Evolutionary conservation across 2,329 filamentous ascomycete genomes (phyloP), one percentile per base, ranked within the genome.

Genomic region (Xylaria hypoxylon): DNA sequence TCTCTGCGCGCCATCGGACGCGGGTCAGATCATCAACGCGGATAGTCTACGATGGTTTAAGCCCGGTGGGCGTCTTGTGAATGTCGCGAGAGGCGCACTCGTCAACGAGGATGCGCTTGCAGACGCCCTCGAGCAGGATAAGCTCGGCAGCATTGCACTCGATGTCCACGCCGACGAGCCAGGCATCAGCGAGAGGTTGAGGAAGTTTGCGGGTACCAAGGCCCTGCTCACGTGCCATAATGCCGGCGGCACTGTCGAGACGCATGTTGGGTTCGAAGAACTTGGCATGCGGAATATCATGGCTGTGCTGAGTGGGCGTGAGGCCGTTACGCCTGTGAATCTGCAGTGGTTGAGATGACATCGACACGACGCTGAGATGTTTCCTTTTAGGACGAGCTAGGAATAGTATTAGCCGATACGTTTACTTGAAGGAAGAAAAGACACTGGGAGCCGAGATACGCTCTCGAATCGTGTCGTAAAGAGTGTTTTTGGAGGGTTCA

Each of bases 141-240:
- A 76, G 0, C 67, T 92, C 0, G 77, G 79, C 1, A 79, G 84
- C 0, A 86, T 85, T 0, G 90, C 87, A 0, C 77, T 92, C 45
- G 90, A 92, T 72, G 90, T 92, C 15, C 87, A 91, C 73, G 83
- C 84, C 7, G 72, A 84, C 68, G 90, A 92, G 76, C 89, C 89
- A 3, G 65, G 77, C 44, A 81, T 89, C 1, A 81, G 86, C 72
- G 74, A 79, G 33, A 78, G 81, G 26, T 74, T 90, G 64, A 47
- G 77, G 67, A 76, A 73, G 35, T 71, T 85, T 45, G 80, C 80
- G 0, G 76, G 75, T 0, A 73, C 74, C 6, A 83, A 83, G 67
- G 86, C 86, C 0, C 83, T 89, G 79, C 75, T 91, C 61, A 87
- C 89, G n/a, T 87, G 87, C 59, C 90, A 91, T 74, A 90, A 90